Evolutionary conservation across 345 rosid species (phyloP).

Genomic region (Acer yangbiense): DNA sequence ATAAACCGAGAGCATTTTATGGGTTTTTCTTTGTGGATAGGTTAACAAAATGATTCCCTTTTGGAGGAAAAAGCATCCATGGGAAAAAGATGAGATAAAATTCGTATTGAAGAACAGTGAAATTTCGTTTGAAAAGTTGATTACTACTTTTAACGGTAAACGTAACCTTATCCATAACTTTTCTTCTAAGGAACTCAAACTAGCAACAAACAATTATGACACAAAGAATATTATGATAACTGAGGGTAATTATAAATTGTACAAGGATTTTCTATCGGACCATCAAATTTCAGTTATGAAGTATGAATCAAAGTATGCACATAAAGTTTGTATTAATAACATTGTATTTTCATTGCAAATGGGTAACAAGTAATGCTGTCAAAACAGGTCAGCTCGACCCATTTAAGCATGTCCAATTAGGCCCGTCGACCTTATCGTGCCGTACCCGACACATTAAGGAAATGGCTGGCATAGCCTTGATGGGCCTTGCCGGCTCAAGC

Average conservation of each 20-base stretch:
- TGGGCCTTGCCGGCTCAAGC: too few species aligned
- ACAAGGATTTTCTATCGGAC: slow-evolving; percentile 12
- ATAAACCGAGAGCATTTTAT: too few species aligned
- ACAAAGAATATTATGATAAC: not conserved
- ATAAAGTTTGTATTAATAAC: not conserved
- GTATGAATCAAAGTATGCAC: not conserved
- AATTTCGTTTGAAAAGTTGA: slow-evolving; percentile 4
- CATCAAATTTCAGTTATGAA: slow-evolving; percentile 21
- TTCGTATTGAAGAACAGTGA: slow-evolving; percentile 14
- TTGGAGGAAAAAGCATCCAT: too few species aligned
- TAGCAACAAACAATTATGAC: slow-evolving; percentile 16
- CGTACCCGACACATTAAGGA: too few species aligned
- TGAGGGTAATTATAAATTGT: not conserved
- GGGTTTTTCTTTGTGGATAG: too few species aligned
- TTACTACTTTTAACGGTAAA: slow-evolving; percentile 15
- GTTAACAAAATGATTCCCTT: too few species aligned
- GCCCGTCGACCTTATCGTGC: too few species aligned
- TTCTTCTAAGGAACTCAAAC: slow-evolving; percentile 18
- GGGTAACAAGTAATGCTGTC: not conserved
- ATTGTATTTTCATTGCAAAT: slow-evolving; percentile 20
- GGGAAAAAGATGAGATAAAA: too few species aligned
- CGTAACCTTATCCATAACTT: slow-evolving; percentile 16
- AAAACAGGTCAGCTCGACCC: too few species aligned
- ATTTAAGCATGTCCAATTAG: too few species aligned
- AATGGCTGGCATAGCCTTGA: too few species aligned